phyloP scores from a whole-genome alignment of 345 rosid species.

The Pugionium cornutum region DNA sequence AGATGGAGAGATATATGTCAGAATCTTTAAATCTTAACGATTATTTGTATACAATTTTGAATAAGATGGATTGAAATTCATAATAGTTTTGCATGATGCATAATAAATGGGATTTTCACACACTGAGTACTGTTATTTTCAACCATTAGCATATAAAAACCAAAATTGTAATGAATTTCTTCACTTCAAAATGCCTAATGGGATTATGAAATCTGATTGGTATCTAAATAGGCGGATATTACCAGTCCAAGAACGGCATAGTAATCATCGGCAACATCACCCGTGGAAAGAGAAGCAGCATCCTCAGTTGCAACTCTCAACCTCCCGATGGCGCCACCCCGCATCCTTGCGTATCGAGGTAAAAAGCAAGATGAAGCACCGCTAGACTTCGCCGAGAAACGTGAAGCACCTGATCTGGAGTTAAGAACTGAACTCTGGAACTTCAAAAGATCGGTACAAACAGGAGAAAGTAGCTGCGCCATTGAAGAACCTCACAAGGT shows the following conservation, averaged over 20 bases:
- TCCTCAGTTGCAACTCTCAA: constrained; percentile 59
- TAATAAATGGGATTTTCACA: not conserved
- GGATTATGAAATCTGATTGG: not conserved
- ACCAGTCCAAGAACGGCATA: constrained; percentile 91
- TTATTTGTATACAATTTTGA: too few species aligned
- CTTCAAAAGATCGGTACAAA: constrained; percentile 67
- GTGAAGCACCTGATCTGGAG: constrained; percentile 41
- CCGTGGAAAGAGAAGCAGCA: constrained; percentile 47
- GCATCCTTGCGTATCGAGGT: constrained; percentile 38
- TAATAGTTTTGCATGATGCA: too few species aligned
- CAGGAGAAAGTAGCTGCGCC: constrained; percentile 81
- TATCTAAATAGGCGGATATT: not conserved
- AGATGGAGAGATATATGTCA: not conserved
- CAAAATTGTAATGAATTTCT: too few species aligned
- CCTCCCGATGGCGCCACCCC: constrained; percentile 37
- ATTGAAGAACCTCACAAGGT: constrained; percentile 35
- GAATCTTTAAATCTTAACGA: constrained; percentile 2
- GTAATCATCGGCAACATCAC: constrained; percentile 71
- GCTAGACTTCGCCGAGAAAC: constrained; percentile 37
- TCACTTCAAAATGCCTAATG: not conserved
- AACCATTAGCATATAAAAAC: too few species aligned
- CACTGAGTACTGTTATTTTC: too few species aligned
- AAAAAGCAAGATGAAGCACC: constrained; percentile 37
- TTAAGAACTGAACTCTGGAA: constrained; percentile 50
- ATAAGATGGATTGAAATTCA: too few species aligned